Conservation (phyloP, 495 filamentous ascomycete genomes). For the Trypethelium eluteriae region DNA sequence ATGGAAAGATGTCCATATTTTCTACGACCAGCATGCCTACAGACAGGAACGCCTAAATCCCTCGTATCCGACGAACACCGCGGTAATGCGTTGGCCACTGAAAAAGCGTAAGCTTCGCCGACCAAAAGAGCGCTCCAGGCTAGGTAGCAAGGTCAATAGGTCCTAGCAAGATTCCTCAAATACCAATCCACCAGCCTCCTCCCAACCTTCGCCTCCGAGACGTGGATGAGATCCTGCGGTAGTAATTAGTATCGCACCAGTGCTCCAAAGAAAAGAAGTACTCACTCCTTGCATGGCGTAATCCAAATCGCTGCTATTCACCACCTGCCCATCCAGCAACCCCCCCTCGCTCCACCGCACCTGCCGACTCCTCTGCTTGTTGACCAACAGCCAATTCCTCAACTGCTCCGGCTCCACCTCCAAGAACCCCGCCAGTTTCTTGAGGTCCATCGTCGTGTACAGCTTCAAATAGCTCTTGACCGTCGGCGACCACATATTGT, state of each 20-base stretch:
- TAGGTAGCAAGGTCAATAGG: constrained; percentile 49
- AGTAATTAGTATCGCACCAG: constrained; percentile 19
- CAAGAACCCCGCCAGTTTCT: constrained; percentile 95
- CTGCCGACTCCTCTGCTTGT: constrained; percentile 97
- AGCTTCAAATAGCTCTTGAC: constrained; percentile 97
- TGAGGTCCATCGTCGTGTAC: constrained; percentile 98
- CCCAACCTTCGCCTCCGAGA: constrained; percentile 96
- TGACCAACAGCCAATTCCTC: constrained; percentile 81
- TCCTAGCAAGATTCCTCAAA: constrained; percentile 87
- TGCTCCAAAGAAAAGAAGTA: constrained; percentile 15
- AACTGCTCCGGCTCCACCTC: constrained; percentile 90
- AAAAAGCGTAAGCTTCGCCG: too few species aligned
- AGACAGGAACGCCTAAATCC: too few species aligned
- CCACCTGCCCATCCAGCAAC: constrained; percentile 82
- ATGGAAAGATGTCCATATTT: too few species aligned
- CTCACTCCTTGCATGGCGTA: constrained; percentile 89
- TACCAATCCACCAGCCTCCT: constrained; percentile 98
- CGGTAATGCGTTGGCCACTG: too few species aligned
- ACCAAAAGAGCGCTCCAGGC: too few species aligned
- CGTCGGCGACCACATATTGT: constrained; percentile 88
- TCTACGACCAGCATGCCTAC: too few species aligned
- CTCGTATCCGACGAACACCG: too few species aligned
- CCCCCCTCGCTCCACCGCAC: constrained; percentile 86
- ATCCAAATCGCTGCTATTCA: constrained; percentile 86
- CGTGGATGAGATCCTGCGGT: constrained; percentile 79